A percentile compares a stretch with the other conserved stretches of the same genome.
These are phyloP conservation scores for Prunus fruticosa DNA, from an alignment of 306 rosid species.

Conservation along the genomic window DNA sequence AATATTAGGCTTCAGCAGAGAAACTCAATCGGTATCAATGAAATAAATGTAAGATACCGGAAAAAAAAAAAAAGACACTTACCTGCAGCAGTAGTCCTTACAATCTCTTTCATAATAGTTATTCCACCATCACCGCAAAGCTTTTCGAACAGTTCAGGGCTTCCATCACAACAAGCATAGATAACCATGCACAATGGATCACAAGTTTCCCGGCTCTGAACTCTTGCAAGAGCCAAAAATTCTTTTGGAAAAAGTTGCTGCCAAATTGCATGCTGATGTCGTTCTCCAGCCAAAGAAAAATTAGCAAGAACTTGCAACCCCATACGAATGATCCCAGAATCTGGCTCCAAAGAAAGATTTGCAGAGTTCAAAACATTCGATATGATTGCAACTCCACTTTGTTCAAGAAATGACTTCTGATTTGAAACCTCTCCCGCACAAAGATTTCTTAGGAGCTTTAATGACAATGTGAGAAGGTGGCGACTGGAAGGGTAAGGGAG, in stretches of 20 bases:
- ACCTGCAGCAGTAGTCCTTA: constrained; percentile 58
- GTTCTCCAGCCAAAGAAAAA: constrained; percentile 68
- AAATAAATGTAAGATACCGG: background rate
- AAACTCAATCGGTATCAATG: background rate
- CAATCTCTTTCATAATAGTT: constrained; percentile 46
- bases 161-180: constrained; percentile 53
- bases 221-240: constrained; percentile 45
- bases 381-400: constrained; percentile 45
- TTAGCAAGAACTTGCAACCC: constrained; percentile 81
- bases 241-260: constrained; percentile 34
- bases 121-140: constrained; percentile 47
- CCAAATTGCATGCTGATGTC: constrained; percentile 65
- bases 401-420: constrained; percentile 53
- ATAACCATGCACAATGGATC: constrained; percentile 74
- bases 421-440: constrained; percentile 65
- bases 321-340: constrained; percentile 39
- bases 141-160: constrained; percentile 33
- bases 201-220: constrained; percentile 42
- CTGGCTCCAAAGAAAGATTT: constrained; percentile 23
- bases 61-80: background rate
- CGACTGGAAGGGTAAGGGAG: constrained; percentile 22
- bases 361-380: constrained; percentile 37
- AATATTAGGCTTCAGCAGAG: background rate
- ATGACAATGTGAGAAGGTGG: constrained; percentile 31
- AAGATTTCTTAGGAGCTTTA: constrained; percentile 62